Base-by-base conservation (phyloP, 495 filamentous ascomycete genomes). In the Cenococcum geophilum region DNA sequence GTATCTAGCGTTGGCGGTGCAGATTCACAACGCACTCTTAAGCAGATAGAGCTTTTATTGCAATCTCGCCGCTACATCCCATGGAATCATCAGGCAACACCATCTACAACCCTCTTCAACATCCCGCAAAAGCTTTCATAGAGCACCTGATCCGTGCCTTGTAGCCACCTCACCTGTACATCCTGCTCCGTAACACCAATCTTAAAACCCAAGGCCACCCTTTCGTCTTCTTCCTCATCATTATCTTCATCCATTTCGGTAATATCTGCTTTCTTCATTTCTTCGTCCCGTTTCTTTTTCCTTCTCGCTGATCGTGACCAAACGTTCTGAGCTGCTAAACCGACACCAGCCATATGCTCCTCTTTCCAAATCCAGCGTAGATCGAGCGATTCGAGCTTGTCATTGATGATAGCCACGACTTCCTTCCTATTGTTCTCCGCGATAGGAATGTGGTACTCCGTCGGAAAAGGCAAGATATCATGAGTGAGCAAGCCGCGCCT, bases 121-220 rank as follows among this genome's bases (percentile, higher is more conserved):
- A 91, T 88, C 0, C 89, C 92, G 59, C 85, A 87, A 61, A 97
- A 88, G 68, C 91, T 96, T 74, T 95, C 90, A 72, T 95, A 97
- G 3, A 96, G 63, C 5, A 85, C 81, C 4, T 78, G 74, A 57
- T 97, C 89, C 8, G 73, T 76, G 5, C 92, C 92, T 63, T 86
- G 84, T 9, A 88, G 71, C 92, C 92, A 97, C 35, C 85, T 77
- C 1, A 93, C 70, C 75, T 23, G 63, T 62, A 16, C 36, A 47
- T 18, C 34, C 12, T 16, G 66, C 70, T 11, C 64, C 53, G 58
- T 56, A 25, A 74, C 62, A 1, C 48, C 23, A 18, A 84, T 63
- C 55, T 74, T 76, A 61, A 84, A 78, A 18, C 77, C 79, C 55
- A 84, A 74, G 2, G 68, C 71, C 5, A 73, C 66, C 56, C 71